phyloP scores from a whole-genome alignment of 1,284 basidiomycete genomes.

The Boletellus deceptivus region DNA sequence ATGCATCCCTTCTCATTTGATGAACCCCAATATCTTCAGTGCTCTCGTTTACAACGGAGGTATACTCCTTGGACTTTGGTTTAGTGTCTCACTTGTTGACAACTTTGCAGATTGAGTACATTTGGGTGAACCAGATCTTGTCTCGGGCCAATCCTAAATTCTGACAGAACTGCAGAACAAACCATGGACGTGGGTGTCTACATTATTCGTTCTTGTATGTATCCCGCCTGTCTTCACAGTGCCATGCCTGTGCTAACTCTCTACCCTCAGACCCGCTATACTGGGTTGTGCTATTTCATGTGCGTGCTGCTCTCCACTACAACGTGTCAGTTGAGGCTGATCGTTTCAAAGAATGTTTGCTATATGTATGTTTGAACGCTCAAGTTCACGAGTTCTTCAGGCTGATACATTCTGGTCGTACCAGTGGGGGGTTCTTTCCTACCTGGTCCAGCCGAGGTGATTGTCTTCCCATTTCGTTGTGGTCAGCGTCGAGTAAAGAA shows the following conservation, averaged over 20 bases:
- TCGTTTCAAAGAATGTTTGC: not conserved
- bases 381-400: not conserved
- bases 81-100: not conserved
- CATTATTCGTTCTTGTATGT: not conserved
- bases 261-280: not conserved
- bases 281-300: not conserved
- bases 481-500: not conserved
- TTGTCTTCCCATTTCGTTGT: not conserved
- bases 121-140: not conserved
- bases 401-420: not conserved
- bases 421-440: not conserved
- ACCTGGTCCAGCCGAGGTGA: not conserved
- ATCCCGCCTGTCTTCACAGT: no score
- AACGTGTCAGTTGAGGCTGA: not conserved
- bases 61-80: not conserved
- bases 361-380: not conserved
- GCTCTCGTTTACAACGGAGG: not conserved
- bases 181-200: not conserved
- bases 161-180: not conserved
- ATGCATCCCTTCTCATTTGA: no score
- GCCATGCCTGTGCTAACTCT: not conserved
- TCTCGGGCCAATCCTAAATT: not conserved
- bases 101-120: not conserved
- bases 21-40: not conserved
- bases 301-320: not conserved